Conservation (phyloP, 345 rosid species). For the Viola odorata region DNA sequence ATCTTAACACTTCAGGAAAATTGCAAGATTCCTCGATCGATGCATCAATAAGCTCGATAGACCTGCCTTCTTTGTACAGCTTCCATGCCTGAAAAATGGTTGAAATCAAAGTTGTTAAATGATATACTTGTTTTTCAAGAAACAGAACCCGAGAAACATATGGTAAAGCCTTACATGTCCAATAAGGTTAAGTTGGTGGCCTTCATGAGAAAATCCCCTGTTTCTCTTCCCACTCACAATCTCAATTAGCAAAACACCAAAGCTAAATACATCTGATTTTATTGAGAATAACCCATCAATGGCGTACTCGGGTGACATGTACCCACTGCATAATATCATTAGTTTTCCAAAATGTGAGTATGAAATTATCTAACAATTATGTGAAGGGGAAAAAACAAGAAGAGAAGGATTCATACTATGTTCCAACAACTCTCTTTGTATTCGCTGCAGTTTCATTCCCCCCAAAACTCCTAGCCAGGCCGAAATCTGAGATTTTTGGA, state of each 20-base stretch:
- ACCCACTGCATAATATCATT: background rate
- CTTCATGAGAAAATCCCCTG: background rate
- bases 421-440: background rate
- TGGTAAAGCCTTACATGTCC: background rate
- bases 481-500: background rate
- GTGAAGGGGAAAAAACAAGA: background rate
- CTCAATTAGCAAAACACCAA: background rate
- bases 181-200: background rate
- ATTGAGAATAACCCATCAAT: background rate
- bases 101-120: too few relatives aligned
- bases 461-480: background rate
- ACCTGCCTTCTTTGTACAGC: background rate
- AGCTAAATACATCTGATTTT: background rate
- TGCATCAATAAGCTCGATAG: background rate
- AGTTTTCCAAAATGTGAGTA: too few relatives aligned
- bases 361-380: too few relatives aligned
- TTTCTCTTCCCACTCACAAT: background rate
- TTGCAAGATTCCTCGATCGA: background rate
- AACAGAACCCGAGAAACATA: too few relatives aligned
- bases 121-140: too few relatives aligned
- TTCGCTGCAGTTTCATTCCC: background rate
- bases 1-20: background rate
- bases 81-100: background rate
- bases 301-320: background rate
- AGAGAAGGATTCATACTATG: background rate